phyloP scores from a whole-genome alignment of 148 eudicot genomes.

The Camellia japonica region DNA sequence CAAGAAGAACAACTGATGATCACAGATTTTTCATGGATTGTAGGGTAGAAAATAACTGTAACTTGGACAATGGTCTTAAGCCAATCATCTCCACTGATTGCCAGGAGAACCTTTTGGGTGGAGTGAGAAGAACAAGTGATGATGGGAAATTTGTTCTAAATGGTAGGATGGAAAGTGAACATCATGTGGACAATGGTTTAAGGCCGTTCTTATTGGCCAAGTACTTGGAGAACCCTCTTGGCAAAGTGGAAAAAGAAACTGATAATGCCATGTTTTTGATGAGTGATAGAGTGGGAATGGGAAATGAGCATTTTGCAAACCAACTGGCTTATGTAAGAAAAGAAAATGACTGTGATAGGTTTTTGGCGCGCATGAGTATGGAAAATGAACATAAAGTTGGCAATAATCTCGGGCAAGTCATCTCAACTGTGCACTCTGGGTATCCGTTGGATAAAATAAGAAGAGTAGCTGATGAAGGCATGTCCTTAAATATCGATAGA shows the following conservation, averaged over 20 bases:
- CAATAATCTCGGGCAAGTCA: not conserved
- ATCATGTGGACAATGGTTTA: not conserved
- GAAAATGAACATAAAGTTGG: constrained; percentile 11
- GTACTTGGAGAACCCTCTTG: not conserved
- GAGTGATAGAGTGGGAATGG: constrained; percentile 12
- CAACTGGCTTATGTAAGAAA: not conserved
- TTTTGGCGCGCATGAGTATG: constrained; percentile 8
- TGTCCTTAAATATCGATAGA: not conserved
- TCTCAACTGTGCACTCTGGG: not conserved
- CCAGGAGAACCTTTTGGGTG: not conserved
- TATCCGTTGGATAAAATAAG: not conserved
- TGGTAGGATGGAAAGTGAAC: not conserved
- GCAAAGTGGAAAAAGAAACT: constrained; percentile 8
- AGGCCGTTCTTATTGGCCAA: not conserved
- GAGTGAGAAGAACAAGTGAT: constrained; percentile 10
- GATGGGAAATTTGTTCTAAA: not conserved
- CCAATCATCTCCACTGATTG: not conserved
- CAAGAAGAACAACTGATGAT: constrained; percentile 22
- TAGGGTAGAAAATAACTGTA: constrained; percentile 7
- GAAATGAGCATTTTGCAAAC: constrained; percentile 7
- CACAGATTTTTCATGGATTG: not conserved
- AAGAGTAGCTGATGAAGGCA: not conserved
- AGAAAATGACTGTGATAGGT: constrained; percentile 9
- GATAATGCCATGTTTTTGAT: constrained; percentile 2
- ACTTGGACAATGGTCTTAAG: not conserved